Evolutionary conservation across 257 asterid genomes (phyloP).

Genomic region (Echites panduratus): DNA sequence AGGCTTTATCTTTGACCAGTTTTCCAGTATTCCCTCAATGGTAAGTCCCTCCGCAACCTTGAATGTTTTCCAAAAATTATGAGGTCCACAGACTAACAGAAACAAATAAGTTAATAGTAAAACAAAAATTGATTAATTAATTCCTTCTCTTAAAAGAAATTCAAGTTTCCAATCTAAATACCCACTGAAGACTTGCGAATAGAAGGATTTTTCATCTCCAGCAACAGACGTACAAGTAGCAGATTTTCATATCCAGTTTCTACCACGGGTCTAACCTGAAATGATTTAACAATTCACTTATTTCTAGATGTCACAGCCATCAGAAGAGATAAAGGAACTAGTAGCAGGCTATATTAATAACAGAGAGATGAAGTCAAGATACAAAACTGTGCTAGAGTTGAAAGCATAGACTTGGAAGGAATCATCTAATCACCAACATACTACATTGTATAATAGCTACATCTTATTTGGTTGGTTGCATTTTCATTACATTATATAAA

Average conservation of each 20-base stretch:
- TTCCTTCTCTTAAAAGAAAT: slow-evolving; percentile 2
- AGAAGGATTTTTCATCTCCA: slow-evolving; percentile 69
- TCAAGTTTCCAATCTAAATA: slow-evolving; percentile 19
- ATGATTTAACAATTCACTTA: slow-evolving; percentile 18
- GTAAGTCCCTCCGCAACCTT: slow-evolving; percentile 88
- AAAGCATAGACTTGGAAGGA: background rate
- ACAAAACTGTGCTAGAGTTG: background rate
- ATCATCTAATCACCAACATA: background rate
- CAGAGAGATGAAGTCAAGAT: background rate
- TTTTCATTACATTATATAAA: background rate
- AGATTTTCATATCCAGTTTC: slow-evolving; percentile 94
- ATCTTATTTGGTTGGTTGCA: background rate
- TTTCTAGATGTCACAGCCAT: background rate
- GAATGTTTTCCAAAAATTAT: slow-evolving; percentile 21
- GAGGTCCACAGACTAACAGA: slow-evolving; percentile 17
- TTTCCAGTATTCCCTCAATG: slow-evolving; percentile 59
- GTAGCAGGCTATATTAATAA: background rate
- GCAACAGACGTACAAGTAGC: slow-evolving; percentile 77
- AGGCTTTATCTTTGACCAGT: slow-evolving; percentile 75
- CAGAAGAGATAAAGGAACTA: background rate
- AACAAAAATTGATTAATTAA: background rate
- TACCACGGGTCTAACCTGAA: slow-evolving; percentile 94
- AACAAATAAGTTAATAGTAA: slow-evolving; percentile 4
- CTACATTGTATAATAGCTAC: background rate
- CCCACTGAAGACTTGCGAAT: slow-evolving; percentile 79